A percentile compares a stretch with the other conserved stretches of the same genome.
Evolutionary conservation across 2,329 filamentous ascomycete species (phyloP).

Genomic region (Chalaropsis thielavioides): DNA sequence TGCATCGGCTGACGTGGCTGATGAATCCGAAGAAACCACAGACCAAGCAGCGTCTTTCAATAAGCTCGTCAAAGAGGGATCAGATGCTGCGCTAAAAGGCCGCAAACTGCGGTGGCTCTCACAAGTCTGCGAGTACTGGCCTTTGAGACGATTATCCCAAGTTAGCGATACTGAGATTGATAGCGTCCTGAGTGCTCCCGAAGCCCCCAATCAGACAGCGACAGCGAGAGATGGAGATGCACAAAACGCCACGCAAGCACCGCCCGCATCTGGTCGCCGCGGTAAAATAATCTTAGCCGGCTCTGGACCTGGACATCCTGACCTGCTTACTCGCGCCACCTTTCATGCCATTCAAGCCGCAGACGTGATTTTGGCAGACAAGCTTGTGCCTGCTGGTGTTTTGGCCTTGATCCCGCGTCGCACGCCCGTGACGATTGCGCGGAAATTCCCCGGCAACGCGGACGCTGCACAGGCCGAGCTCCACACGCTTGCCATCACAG

Average conservation of each 20-base stretch:
- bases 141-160: conserved; percentile 62
- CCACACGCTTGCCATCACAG: conserved; percentile 59
- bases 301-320: conserved; percentile 82
- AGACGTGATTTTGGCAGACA: conserved; percentile 71
- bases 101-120: conserved; percentile 82
- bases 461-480: conserved; percentile 88
- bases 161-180: conserved; percentile 72
- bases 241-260: background rate
- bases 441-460: conserved; percentile 95
- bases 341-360: conserved; percentile 60
- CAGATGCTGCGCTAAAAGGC: conserved; percentile 58
- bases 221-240: background rate
- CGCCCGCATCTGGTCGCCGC: conserved; percentile 22
- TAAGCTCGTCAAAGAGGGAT: conserved; percentile 58
- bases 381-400: conserved; percentile 71
- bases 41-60: conserved; percentile 79
- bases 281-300: conserved; percentile 80
- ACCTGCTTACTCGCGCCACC: conserved; percentile 73
- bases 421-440: conserved; percentile 78
- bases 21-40: conserved; percentile 41
- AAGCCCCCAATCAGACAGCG: conserved; percentile 27
- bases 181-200: conserved; percentile 53
- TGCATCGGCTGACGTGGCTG: conserved; percentile 21
- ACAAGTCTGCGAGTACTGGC: conserved; percentile 98
- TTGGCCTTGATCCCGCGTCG: conserved; percentile 81